phyloP scores from a whole-genome alignment of 768 basidiomycete species.

The Tylopilus plumbeoviolaceoides region DNA sequence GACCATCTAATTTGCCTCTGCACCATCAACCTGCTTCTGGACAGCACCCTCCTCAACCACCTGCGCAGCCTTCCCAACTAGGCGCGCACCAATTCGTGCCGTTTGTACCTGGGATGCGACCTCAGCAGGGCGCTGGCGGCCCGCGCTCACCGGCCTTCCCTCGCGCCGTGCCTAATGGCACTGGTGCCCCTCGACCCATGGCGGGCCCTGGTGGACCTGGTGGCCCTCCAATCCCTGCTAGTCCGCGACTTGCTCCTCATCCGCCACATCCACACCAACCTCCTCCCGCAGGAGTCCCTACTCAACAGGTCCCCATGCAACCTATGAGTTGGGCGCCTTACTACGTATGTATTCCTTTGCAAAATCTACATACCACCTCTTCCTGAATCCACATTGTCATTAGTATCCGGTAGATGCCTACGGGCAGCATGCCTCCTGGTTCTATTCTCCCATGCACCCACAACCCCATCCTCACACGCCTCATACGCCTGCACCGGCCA shows the following conservation, averaged over 20 bases:
- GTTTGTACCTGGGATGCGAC: slow-evolving; percentile 50
- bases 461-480: slow-evolving; percentile 46
- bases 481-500: slow-evolving; percentile 31
- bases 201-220: slow-evolving; percentile 47
- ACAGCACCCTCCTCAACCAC: slow-evolving; percentile 36
- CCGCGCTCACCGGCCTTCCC: slow-evolving; percentile 67
- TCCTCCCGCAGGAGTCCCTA: slow-evolving; percentile 50
- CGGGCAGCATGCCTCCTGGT: slow-evolving; percentile 38
- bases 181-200: slow-evolving; percentile 44
- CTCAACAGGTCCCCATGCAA: slow-evolving; percentile 39
- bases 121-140: slow-evolving; percentile 42
- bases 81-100: slow-evolving; percentile 42
- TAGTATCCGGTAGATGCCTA: slow-evolving; percentile 49
- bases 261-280: slow-evolving; percentile 44
- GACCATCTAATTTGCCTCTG: slow-evolving; percentile 50
- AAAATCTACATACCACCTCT: neutral
- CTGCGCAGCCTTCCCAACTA: slow-evolving; percentile 38
- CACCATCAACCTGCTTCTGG: slow-evolving; percentile 38
- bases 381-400: slow-evolving; percentile 6
- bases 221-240: slow-evolving; percentile 50
- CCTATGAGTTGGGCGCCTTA: slow-evolving; percentile 43
- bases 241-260: slow-evolving; percentile 63
- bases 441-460: slow-evolving; percentile 37
- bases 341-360: slow-evolving; percentile 48
- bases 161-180: slow-evolving; percentile 61